These are phyloP conservation scores for Boletus fagicola DNA, from an alignment of 768 basidiomycete genomes.

Conservation along the genomic window DNA sequence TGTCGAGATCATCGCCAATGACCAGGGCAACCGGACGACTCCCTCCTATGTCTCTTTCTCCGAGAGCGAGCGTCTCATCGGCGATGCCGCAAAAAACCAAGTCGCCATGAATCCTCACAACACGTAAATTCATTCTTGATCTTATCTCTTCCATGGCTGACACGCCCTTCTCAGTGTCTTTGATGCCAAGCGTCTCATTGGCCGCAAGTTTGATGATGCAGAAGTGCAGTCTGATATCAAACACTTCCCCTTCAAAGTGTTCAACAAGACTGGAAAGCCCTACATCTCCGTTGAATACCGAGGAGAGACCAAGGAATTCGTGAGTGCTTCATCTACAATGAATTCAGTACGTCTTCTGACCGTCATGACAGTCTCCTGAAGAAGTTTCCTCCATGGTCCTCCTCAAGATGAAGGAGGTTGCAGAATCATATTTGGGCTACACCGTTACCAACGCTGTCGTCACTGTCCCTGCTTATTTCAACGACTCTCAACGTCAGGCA, in stretches of 20 bases:
- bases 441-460: constrained; percentile 88
- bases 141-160: constrained; percentile 3
- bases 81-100: constrained; percentile 98
- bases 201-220: constrained; percentile 81
- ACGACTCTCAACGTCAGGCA: constrained; percentile 97
- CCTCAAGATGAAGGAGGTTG: constrained; percentile 97
- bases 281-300: constrained; percentile 89
- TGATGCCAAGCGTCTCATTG: constrained; percentile 97
- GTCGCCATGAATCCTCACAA: constrained; percentile 98
- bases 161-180: constrained; percentile 62
- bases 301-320: constrained; percentile 91
- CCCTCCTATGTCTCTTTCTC: constrained; percentile 97
- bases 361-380: constrained; percentile 70
- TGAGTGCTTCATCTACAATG: constrained; percentile 36
- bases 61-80: constrained; percentile 94
- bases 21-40: constrained; percentile 93
- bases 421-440: constrained; percentile 92
- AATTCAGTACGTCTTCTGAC: constrained; percentile 14
- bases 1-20: constrained; percentile 97
- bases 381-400: constrained; percentile 99
- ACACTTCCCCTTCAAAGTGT: constrained; percentile 94
- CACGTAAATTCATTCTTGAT: constrained; percentile 45
- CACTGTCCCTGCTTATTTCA: constrained; percentile 97
- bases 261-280: constrained; percentile 86
- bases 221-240: constrained; percentile 83